Conservation (phyloP, 164 flowering plant genomes). For the Piper longum region DNA sequence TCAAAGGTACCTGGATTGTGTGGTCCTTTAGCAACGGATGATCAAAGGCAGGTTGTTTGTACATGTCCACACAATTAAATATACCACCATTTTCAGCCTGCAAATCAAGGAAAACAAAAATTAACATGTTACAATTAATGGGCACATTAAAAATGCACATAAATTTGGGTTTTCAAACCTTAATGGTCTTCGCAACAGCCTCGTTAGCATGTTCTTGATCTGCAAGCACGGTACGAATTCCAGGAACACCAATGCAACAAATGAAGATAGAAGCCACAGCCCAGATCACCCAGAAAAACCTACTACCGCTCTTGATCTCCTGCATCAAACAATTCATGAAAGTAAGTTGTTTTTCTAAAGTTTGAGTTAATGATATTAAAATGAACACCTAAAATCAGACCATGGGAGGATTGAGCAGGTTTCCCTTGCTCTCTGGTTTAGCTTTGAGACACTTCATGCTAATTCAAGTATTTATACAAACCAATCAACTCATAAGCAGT, state of each 20-base stretch:
- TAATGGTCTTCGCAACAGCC: background rate
- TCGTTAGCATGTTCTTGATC: too few species aligned
- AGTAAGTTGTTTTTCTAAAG: too few species aligned
- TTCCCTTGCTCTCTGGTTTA: too few species aligned
- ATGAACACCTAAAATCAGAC: too few species aligned
- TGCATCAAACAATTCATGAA: too few species aligned
- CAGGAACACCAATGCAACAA: background rate
- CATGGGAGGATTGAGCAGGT: too few species aligned
- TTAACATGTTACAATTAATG: background rate
- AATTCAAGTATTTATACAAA: too few species aligned
- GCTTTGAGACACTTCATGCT: too few species aligned
- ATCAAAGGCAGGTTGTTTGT: conserved; percentile 2
- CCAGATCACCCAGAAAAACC: background rate
- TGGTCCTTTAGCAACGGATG: conserved; percentile 1
- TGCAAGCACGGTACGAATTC: too few species aligned
- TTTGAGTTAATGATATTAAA: too few species aligned
- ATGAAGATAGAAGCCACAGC: background rate
- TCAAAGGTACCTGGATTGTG: background rate
- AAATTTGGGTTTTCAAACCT: background rate
- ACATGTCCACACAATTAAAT: background rate
- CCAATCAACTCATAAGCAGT: too few species aligned
- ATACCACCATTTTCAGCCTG: background rate
- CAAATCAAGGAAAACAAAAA: background rate
- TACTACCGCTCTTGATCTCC: too few species aligned
- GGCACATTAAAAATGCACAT: background rate